A percentile compares a stretch with the other conserved stretches of the same genome.
Evolutionary conservation across 2,329 filamentous ascomycete species (phyloP).

Genomic region (Penicillium palitans): DNA sequence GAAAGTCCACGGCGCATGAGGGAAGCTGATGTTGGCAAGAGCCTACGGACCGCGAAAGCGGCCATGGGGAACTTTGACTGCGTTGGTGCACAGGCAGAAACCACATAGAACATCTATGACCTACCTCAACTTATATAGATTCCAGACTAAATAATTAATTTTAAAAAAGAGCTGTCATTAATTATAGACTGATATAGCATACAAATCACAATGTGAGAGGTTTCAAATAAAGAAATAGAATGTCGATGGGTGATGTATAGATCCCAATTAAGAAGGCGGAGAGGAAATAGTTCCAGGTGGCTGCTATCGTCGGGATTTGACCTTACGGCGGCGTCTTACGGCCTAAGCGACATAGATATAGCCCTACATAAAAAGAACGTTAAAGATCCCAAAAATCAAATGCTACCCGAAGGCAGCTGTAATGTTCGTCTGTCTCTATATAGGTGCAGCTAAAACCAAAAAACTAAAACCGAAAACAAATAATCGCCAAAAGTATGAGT

Average conservation of each 20-base stretch:
- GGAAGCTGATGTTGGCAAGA: background rate
- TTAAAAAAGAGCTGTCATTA: background rate
- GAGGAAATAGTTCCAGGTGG: background rate
- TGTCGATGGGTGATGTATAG: background rate
- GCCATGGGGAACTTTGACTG: background rate
- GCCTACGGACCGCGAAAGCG: background rate
- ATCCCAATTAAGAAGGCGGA: background rate
- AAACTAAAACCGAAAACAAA: background rate
- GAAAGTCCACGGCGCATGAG: background rate
- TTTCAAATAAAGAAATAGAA: background rate
- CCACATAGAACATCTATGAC: background rate
- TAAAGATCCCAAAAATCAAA: background rate
- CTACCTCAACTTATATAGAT: background rate
- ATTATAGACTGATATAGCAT: background rate
- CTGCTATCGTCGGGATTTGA: background rate
- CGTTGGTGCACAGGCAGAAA: background rate
- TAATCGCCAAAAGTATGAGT: background rate
- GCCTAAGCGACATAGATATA: background rate
- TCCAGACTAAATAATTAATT: background rate
- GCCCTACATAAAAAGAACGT: background rate
- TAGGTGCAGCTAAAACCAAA: background rate
- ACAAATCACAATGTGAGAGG: no score
- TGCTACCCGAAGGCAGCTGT: background rate
- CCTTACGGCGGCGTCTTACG: background rate
- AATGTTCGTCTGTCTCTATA: background rate